Conservation (phyloP, 495 filamentous ascomycete species). For the Aspergillus heteromorphus region DNA sequence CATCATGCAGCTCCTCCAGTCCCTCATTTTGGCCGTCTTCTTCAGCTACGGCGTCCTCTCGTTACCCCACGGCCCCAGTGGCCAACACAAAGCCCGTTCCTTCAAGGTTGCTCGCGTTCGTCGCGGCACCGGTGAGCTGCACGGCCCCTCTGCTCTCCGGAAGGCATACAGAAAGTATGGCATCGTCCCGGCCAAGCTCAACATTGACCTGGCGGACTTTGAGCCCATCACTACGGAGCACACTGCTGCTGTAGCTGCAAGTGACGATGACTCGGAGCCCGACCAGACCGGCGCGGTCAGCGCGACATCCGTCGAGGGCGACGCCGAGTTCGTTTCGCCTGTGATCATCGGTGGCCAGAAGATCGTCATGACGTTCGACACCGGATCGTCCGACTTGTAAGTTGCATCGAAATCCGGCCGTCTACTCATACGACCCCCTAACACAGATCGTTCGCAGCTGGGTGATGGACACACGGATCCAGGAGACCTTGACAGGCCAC, state of each 20-base stretch:
- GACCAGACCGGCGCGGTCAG: conserved; percentile 51
- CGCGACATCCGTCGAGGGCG: conserved; percentile 55
- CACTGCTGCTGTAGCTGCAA: conserved; percentile 14
- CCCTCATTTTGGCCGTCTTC: conserved; percentile 24
- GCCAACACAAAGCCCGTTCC: conserved; percentile 31
- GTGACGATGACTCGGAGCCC: conserved; percentile 15
- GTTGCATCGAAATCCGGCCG: conserved; percentile 12
- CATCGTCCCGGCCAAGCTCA: conserved; percentile 29
- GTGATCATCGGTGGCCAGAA: conserved; percentile 69
- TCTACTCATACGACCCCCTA: background rate
- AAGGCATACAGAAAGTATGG: conserved; percentile 63
- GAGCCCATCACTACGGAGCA: conserved; percentile 24
- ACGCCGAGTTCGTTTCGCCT: conserved; percentile 65
- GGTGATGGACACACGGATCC: conserved; percentile 67
- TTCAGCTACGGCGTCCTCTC: conserved; percentile 37
- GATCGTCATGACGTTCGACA: conserved; percentile 75
- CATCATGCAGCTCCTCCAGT: conserved; percentile 28
- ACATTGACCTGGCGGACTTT: conserved; percentile 31
- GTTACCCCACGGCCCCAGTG: conserved; percentile 20
- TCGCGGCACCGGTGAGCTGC: conserved; percentile 46
- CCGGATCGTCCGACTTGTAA: conserved; percentile 76
- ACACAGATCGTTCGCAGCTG: conserved; percentile 41
- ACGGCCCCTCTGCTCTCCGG: conserved; percentile 52
- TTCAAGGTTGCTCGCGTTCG: conserved; percentile 57
- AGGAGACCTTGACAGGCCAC: conserved; percentile 43